Evolutionary conservation across 306 rosid species (phyloP).

Genomic region (Sechiopsis laciniata): DNA sequence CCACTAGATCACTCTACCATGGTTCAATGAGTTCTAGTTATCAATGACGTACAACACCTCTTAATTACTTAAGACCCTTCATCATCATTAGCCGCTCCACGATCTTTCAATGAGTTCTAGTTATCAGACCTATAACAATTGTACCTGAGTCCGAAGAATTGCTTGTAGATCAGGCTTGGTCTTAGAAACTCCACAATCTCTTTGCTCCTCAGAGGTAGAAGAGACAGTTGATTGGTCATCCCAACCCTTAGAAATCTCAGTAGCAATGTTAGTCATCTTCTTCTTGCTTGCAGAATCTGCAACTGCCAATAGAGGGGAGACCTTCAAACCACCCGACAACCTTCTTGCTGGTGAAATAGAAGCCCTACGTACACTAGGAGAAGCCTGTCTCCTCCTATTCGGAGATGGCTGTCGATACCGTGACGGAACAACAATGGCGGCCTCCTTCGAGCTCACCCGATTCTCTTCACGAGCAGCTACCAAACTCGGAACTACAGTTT

Average conservation of each 20-base stretch:
- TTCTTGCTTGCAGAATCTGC: conserved; percentile 57
- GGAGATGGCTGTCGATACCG: conserved; percentile 93
- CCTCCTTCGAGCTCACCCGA: conserved; percentile 49
- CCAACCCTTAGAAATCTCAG: conserved; percentile 75
- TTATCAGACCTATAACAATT: neutral
- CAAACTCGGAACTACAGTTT: conserved; percentile 83
- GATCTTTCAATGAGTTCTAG: neutral
- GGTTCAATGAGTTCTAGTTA: too few species aligned
- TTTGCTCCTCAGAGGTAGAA: conserved; percentile 33
- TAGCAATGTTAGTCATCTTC: conserved; percentile 54
- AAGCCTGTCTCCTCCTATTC: conserved; percentile 65
- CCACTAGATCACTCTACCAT: too few species aligned
- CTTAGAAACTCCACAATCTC: conserved; percentile 46
- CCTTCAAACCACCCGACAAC: conserved; percentile 60
- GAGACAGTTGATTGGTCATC: conserved; percentile 46
- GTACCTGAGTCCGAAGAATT: conserved; percentile 82
- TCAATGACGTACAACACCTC: too few species aligned
- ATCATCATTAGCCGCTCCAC: too few species aligned
- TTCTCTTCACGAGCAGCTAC: conserved; percentile 67
- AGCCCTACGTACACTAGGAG: conserved; percentile 61
- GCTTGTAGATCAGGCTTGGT: conserved; percentile 60
- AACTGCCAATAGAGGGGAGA: conserved; percentile 46
- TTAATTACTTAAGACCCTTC: too few species aligned
- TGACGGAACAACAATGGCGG: conserved; percentile 82
- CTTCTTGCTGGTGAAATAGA: conserved; percentile 82